phyloP scores from a whole-genome alignment of 371 early-diverging fungal genomes.

The Coemansia sp. region DNA sequence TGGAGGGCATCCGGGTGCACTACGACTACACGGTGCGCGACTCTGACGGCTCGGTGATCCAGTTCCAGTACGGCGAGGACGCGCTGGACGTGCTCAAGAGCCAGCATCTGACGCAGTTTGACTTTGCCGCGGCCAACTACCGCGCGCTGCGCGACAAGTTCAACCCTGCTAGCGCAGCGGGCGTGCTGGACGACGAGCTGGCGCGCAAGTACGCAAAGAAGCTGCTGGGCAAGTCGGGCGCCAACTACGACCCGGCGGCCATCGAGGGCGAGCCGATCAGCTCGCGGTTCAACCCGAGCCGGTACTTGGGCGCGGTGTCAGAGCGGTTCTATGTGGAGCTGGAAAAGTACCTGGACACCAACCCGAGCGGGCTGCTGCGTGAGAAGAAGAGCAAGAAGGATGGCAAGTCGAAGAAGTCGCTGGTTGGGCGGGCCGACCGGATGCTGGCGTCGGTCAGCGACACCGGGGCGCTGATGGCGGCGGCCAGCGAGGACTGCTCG shows the following conservation, averaged over 20 bases:
- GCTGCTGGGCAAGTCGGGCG: slow-evolving; percentile 71
- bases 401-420: slow-evolving; percentile 2
- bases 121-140: slow-evolving; percentile 93
- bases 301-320: slow-evolving; percentile 86
- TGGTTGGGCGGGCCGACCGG: slow-evolving; percentile 15
- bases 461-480: slow-evolving; percentile 46
- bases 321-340: slow-evolving; percentile 77
- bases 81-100: slow-evolving; percentile 98
- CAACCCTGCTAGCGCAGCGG: slow-evolving; percentile 70
- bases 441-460: slow-evolving; percentile 52
- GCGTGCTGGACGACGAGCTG: slow-evolving; percentile 70
- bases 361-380: slow-evolving; percentile 35
- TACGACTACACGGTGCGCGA: slow-evolving; percentile 98
- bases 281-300: slow-evolving; percentile 77
- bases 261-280: slow-evolving; percentile 79
- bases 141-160: slow-evolving; percentile 77
- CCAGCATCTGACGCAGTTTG: slow-evolving; percentile 85
- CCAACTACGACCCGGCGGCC: slow-evolving; percentile 68
- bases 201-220: slow-evolving; percentile 72
- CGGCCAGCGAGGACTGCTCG: slow-evolving; percentile 35
- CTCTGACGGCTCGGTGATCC: slow-evolving; percentile 91
- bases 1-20: slow-evolving; percentile 95
- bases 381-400: slow-evolving; percentile 31
- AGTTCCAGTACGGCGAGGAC: slow-evolving; percentile 99
- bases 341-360: slow-evolving; percentile 45